A percentile compares a stretch with the other conserved stretches of the same genome.
phyloP scores from a whole-genome alignment of 2,329 filamentous ascomycete genomes.

The Pyrenochaeta sp. region DNA sequence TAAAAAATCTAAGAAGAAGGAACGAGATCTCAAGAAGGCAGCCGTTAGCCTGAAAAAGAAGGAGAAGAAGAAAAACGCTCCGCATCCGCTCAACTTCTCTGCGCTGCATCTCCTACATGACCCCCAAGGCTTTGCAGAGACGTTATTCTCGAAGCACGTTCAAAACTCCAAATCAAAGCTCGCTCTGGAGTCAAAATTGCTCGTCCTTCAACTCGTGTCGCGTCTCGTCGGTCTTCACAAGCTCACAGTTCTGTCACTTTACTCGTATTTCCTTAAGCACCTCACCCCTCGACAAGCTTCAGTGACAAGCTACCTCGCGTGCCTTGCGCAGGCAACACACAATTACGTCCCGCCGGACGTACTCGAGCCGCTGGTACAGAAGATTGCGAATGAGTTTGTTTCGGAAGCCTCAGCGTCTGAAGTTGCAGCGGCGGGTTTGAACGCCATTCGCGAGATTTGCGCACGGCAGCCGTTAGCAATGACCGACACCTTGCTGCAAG shows the following conservation, averaged over 20 bases:
- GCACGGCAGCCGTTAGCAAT: conserved; percentile 93
- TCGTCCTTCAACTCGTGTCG: conserved; percentile 90
- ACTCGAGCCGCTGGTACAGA: conserved; percentile 87
- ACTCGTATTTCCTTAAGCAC: conserved; percentile 94
- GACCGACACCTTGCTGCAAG: conserved; percentile 93
- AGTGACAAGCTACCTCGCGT: conserved; percentile 93
- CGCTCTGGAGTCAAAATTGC: conserved; percentile 84
- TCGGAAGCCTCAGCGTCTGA: conserved; percentile 92
- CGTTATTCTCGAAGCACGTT: conserved; percentile 88
- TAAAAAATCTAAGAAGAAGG: conserved; percentile 93
- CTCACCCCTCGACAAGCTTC: conserved; percentile 87
- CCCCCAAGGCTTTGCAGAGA: conserved; percentile 91
- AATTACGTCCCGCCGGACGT: conserved; percentile 91
- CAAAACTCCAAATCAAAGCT: conserved; percentile 87
- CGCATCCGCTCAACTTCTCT: conserved; percentile 93
- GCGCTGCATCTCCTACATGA: conserved; percentile 93
- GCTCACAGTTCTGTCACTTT: conserved; percentile 86
- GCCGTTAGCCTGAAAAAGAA: conserved; percentile 79
- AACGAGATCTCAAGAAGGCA: conserved; percentile 80
- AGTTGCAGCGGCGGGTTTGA: conserved; percentile 89
- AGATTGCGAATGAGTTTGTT: conserved; percentile 98
- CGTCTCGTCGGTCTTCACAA: conserved; percentile 92
- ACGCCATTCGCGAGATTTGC: conserved; percentile 94
- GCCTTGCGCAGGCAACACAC: conserved; percentile 89
- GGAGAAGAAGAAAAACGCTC: conserved; percentile 87